These are phyloP conservation scores for Linum usitatissimum DNA, from an alignment of 345 rosid genomes.

Conservation along the genomic window DNA sequence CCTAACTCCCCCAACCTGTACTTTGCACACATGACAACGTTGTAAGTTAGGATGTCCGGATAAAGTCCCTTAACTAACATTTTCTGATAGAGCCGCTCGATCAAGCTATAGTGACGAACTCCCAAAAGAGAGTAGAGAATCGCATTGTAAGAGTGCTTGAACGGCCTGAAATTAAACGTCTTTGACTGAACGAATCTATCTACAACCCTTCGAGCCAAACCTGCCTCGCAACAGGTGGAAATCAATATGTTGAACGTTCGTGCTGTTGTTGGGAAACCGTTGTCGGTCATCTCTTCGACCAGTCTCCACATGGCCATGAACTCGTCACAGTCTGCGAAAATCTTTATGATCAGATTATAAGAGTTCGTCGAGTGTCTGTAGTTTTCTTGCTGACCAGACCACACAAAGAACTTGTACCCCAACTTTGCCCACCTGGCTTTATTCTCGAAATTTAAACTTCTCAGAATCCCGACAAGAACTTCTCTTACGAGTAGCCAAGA, in stretches of 20 bases:
- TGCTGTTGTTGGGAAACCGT: constrained; percentile 61
- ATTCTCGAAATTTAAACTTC: constrained; percentile 29
- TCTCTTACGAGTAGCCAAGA: constrained; percentile 71
- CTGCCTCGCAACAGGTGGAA: constrained; percentile 69
- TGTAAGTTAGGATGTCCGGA: constrained; percentile 62
- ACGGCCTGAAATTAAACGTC: constrained; percentile 61
- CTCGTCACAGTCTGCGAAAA: constrained; percentile 67
- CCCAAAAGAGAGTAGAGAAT: constrained; percentile 46
- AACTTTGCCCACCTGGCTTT: constrained; percentile 51
- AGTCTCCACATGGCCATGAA: constrained; percentile 88
- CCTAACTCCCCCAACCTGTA: constrained; percentile 63
- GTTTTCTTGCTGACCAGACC: constrained; percentile 52
- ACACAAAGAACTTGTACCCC: constrained; percentile 63
- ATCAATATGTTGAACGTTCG: constrained; percentile 75
- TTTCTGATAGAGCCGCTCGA: constrained; percentile 78
- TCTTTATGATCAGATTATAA: constrained; percentile 72
- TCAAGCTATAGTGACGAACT: constrained; percentile 54
- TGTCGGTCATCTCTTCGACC: constrained; percentile 73
- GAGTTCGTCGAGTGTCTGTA: constrained; percentile 54
- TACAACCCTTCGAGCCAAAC: constrained; percentile 55
- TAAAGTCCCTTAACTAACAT: constrained; percentile 52
- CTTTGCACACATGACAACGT: constrained; percentile 59
- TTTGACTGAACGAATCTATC: constrained; percentile 75
- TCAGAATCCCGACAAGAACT: constrained; percentile 64
- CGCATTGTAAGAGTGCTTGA: constrained; percentile 69